A percentile compares a stretch with the other conserved stretches of the same genome.
phyloP scores from a whole-genome alignment of 2,329 filamentous ascomycete genomes.

The Massarina eburnea region DNA sequence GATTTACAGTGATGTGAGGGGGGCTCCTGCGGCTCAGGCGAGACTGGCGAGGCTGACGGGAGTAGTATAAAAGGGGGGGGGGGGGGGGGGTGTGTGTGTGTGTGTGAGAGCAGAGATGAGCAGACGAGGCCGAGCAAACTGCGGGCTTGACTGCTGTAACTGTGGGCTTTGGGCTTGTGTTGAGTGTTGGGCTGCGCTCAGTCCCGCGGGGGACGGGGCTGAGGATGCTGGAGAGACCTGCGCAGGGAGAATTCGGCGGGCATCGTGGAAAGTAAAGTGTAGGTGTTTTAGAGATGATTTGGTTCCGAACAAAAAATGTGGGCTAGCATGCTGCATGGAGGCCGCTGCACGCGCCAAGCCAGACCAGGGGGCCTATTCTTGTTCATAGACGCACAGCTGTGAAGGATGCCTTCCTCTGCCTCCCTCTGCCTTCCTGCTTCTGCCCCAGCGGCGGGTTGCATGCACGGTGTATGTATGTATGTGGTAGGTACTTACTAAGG shows the following conservation, averaged over 20 bases:
- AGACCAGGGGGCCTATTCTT: too few relatives aligned
- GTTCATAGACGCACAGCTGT: too few relatives aligned
- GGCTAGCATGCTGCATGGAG: slow-evolving; percentile 24
- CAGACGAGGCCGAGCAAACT: slow-evolving; percentile 28
- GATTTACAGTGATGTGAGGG: too few relatives aligned
- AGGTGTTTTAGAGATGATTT: slow-evolving; percentile 39
- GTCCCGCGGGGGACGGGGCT: slow-evolving; percentile 54
- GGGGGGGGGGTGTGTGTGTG: too few relatives aligned
- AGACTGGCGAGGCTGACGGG: too few relatives aligned
- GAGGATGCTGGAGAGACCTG: slow-evolving; percentile 49
- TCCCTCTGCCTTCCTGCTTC: too few relatives aligned
- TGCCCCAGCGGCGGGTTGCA: too few relatives aligned
- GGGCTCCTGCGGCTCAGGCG: too few relatives aligned
- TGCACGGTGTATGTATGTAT: too few relatives aligned
- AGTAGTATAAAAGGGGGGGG: slow-evolving; percentile 19
- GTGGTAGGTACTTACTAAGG: too few relatives aligned
- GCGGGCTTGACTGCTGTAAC: slow-evolving; percentile 2
- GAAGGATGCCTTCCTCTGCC: too few relatives aligned
- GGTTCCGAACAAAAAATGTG: slow-evolving; percentile 31
- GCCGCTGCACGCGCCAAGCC: slow-evolving; percentile 8
- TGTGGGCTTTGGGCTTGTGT: background rate
- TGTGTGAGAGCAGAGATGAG: too few relatives aligned
- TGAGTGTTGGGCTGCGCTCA: slow-evolving; percentile 43
- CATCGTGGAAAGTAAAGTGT: slow-evolving; percentile 42
- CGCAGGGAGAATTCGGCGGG: slow-evolving; percentile 40